Base-by-base conservation (phyloP, 2,329 filamentous ascomycete genomes). In the Tolypocladium cylindrosporum region DNA sequence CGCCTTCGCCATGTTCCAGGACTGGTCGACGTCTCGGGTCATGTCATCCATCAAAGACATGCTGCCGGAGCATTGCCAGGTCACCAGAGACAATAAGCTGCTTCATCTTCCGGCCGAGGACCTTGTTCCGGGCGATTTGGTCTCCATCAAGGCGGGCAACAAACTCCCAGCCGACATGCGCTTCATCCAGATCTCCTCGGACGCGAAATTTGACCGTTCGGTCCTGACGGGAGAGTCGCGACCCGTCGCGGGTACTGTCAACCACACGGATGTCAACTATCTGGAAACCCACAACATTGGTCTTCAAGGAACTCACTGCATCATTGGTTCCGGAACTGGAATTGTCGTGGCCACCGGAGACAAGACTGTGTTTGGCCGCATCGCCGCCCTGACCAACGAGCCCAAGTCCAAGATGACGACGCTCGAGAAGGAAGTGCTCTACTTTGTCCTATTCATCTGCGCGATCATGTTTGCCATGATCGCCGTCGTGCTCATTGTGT, bases 1-100 rank as follows among this genome's bases (percentile, higher is more conserved):
- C 19, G 81, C 76, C 3, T 91, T 91, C 73, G 86, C 86, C 66
- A 81, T 82, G 66, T 88, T 80, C 76, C 84, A 87, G 66, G 89
- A 92, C 68, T 92, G 88, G 82, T 90, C 87, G 2, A 88, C 87
- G 0, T 87, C 83, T 1, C 77, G 85, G 6, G 88, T 91, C 57
- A 92, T 92, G 89, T 82, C 84, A 21, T 90, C 87, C 0, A 92
- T 92, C 68, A 89, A 86, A 54, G 86, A 81, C 21, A 89, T 92
- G 88, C 77, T 92, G n/a, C 89, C 89, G 0, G 88, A 90, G 64
- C 78, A 84, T 59, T 90, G 86, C 64, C 74, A 85, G 34, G 78
- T 88, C 9, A 72, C 88, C 8, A 82, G 88, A 24, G 81, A 89
- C 61, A 80, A 84, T 1, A 65, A 68, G 4, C 75, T 80, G 61